A percentile compares a stretch with the other conserved stretches of the same genome.
phyloP scores from a whole-genome alignment of 2,329 filamentous ascomycete genomes.

The Colletotrichum cuscutae region DNA sequence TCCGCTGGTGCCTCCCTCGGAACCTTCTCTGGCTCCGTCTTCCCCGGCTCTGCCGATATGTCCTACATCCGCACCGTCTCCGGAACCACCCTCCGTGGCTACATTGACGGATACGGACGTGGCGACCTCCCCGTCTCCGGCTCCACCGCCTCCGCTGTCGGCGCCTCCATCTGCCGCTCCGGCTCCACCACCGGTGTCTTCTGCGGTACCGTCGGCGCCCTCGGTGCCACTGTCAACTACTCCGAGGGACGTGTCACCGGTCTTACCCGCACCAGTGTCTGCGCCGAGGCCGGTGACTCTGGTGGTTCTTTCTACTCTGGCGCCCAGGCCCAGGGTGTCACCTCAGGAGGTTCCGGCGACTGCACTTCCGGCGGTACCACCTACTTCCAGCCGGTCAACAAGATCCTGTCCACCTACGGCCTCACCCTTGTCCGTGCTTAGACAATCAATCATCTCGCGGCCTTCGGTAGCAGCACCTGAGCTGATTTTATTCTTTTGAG shows the following conservation, averaged over 20 bases:
- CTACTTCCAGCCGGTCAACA: constrained; percentile 54
- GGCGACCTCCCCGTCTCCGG: constrained; percentile 47
- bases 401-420: constrained; percentile 51
- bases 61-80: constrained; percentile 47
- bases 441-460: background rate
- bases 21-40: constrained; percentile 49
- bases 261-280: constrained; percentile 51
- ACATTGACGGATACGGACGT: constrained; percentile 47
- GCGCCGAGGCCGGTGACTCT: constrained; percentile 54
- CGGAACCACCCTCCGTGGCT: constrained; percentile 46
- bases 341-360: constrained; percentile 52
- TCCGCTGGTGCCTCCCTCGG: constrained; percentile 44
- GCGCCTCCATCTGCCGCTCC: constrained; percentile 52
- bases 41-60: constrained; percentile 53
- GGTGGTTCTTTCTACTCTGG: constrained; percentile 52
- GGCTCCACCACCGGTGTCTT: constrained; percentile 52
- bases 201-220: constrained; percentile 49
- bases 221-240: constrained; percentile 50
- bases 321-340: constrained; percentile 53
- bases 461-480: background rate
- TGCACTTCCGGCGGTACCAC: constrained; percentile 48
- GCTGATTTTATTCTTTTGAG: background rate
- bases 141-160: constrained; percentile 48
- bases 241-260: constrained; percentile 50
- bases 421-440: constrained; percentile 43